Base-by-base conservation (phyloP, 345 rosid genomes). In the Eucalyptus dawsonii region DNA sequence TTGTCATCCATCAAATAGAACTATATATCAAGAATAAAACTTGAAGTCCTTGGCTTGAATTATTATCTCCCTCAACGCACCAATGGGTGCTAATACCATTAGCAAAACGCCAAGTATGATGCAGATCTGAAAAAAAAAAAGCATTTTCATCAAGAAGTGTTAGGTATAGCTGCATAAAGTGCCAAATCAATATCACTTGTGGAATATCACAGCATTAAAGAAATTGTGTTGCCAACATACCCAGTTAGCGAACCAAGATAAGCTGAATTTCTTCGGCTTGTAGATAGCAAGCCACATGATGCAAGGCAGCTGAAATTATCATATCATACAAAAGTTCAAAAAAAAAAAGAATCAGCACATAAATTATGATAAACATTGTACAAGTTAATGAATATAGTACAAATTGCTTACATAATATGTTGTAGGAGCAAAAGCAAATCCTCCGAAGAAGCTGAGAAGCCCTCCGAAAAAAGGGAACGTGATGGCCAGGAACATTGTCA, bases 381-480 rank as follows among this genome's bases (percentile, higher is more conserved):
- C 80, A 7, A n/a, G 53, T 56, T 47, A 60, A 27, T 11, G 72
- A 45, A 58, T 34, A 6, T 31, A 45, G 45, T 7, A 31, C 51
- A 4, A 2, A 86, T 31, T 45, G 16, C 92, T 92, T 92, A 96
- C 98, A 54, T 88, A 95, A 87, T 95, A 97, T 49, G 96, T 89
- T 3, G 97, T 94, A 17, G 99, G 98, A 47, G 98, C 97, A 45
- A 97, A 97, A 56, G 96, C 98, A 76, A 96, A 96, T 91, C 97
- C 98, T 89, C 99, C 98, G 34, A 97, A 94, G 94, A 97, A 96
- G 24, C 97, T 90, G 4, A 97, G 94, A 40, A 94, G 95, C 80
- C 95, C 98, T 47, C 99, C 98, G 47, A 97, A 96, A 89, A 96
- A 95, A 0, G 98, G 98, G 91, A 97, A 91, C 14, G 95, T 88